Conservation (phyloP, 768 basidiomycete genomes). For the Amanita muscaria region DNA sequence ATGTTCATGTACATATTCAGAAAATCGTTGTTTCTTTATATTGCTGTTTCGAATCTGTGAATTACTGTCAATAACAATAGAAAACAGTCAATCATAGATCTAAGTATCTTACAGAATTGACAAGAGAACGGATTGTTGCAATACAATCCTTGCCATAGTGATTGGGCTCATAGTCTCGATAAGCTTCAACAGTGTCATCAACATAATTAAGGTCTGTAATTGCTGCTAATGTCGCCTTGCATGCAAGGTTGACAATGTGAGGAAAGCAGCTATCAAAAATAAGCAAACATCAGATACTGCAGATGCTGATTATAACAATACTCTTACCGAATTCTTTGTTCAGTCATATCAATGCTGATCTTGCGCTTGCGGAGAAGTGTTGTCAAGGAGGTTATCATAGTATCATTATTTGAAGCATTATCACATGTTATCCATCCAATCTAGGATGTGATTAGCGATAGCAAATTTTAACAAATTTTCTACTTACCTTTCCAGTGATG, state of each 20-base stretch:
- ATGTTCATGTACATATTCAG: conserved; percentile 1
- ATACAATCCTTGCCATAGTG: conserved; percentile 5
- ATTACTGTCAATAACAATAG: no score
- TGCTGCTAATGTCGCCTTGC: conserved; percentile 20
- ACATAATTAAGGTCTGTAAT: conserved; percentile 13
- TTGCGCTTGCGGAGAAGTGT: conserved; percentile 11
- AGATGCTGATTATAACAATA: neutral
- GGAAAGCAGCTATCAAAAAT: conserved; percentile 21
- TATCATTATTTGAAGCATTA: conserved; percentile 24
- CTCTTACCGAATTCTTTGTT: conserved; percentile 19
- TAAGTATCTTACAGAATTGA: conserved; percentile 9
- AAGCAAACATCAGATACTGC: conserved; percentile 1
- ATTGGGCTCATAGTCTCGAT: neutral
- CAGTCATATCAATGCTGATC: conserved; percentile 16
- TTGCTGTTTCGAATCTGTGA: neutral
- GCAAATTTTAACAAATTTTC: neutral
- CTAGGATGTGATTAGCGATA: conserved; percentile 14
- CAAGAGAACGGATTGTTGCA: conserved; percentile 2
- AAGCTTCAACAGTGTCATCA: no score
- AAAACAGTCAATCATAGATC: no score
- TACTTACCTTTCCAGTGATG: conserved; percentile 20
- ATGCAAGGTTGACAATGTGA: conserved; percentile 25
- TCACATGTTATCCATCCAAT: conserved; percentile 22
- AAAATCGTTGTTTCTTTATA: conserved; percentile 3
- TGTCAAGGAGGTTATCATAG: conserved; percentile 18